Percentiles rank a stretch among this genome's conserved stretches.
Evolutionary conservation across 139 green algal species (phyloP).

Genomic region (Coelastrella sp.): DNA sequence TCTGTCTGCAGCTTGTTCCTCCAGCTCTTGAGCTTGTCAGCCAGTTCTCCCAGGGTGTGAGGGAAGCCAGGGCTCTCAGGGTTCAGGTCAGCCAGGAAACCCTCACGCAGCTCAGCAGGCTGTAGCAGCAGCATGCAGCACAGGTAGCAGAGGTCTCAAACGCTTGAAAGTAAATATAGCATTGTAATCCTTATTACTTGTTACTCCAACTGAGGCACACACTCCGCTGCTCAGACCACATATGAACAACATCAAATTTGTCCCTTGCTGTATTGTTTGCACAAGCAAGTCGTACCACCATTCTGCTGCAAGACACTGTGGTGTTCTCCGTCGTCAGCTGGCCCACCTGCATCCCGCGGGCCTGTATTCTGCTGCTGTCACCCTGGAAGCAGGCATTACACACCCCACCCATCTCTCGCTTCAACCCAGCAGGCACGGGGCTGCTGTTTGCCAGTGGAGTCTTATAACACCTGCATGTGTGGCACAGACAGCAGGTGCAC

Average conservation of each 20-base stretch:
- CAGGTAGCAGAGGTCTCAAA: too few relatives aligned
- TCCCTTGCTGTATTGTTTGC: too few relatives aligned
- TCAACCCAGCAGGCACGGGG: constrained; percentile 81
- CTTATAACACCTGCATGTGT: constrained; percentile 48
- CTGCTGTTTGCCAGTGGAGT: constrained; percentile 25
- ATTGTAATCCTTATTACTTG: too few relatives aligned
- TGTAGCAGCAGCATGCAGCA: background rate
- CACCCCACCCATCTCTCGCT: constrained; percentile 88
- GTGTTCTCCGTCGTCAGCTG: background rate
- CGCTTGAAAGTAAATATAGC: too few relatives aligned
- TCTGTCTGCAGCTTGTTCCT: constrained; percentile 68
- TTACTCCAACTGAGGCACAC: too few relatives aligned
- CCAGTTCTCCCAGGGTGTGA: constrained; percentile 86
- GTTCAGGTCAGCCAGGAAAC: constrained; percentile 93
- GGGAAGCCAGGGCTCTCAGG: constrained; percentile 83
- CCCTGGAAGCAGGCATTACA: constrained; percentile 81
- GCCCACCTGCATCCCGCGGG: constrained; percentile 33
- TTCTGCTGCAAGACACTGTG: too few relatives aligned
- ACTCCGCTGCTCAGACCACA: too few relatives aligned
- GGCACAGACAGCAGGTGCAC: background rate
- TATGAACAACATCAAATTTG: too few relatives aligned
- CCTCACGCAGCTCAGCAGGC: constrained; percentile 66
- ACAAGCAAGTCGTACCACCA: too few relatives aligned
- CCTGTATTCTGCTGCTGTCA: constrained; percentile 32
- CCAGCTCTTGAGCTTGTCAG: constrained; percentile 90